Evolutionary conservation across 768 basidiomycete species (phyloP), one percentile per base, ranked within the genome.

Genomic region (Naematelia encephala): DNA sequence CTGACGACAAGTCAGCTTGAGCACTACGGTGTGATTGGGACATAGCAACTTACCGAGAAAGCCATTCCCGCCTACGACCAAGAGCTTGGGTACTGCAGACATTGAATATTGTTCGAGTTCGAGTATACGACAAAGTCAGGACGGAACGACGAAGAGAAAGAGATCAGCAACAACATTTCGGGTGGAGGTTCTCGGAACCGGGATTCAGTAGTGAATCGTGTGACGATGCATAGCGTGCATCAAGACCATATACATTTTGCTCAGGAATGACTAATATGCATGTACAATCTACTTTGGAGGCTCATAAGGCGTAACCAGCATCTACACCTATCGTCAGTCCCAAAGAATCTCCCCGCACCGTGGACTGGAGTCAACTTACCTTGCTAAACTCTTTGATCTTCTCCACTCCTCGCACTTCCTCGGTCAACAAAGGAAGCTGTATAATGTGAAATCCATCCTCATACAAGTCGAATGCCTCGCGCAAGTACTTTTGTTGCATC

Each of bases 391-490:
- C 87, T 70, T 87, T 86, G 59, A 99, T 84, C 80, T 90, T 93
- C 78, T 91, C 88, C 0, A 91, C 90, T 3, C 96, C 96, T 68
- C 96, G 84, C 3, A 98, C 94, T 79, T 98, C 96, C 75, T 98
- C 93, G 3, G 92, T 96, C 54, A 98, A 84, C 30, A 99, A 80
- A 1, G 96, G 96, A 49, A 99, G 83, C 75, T 88, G 85, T 14
- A 97, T 79, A 67, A 99, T 96, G 77, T 99, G 92, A 86, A 98
- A 99, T 77, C 94, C 96, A 69, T 96, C 91, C 78, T 91, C 90
- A 75, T 96, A 96, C 50, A 98, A 86, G 74, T 97, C 94, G 78
- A 96, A 90, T 14, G 94, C 93, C 79, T 98, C 96, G 49, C 82
- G 83, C 21, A 99, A 84, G 77, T 99, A 99, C 78, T 96, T 97